phyloP scores from a whole-genome alignment of 176 grass and related monocot genomes.

The Olyra latifolia region DNA sequence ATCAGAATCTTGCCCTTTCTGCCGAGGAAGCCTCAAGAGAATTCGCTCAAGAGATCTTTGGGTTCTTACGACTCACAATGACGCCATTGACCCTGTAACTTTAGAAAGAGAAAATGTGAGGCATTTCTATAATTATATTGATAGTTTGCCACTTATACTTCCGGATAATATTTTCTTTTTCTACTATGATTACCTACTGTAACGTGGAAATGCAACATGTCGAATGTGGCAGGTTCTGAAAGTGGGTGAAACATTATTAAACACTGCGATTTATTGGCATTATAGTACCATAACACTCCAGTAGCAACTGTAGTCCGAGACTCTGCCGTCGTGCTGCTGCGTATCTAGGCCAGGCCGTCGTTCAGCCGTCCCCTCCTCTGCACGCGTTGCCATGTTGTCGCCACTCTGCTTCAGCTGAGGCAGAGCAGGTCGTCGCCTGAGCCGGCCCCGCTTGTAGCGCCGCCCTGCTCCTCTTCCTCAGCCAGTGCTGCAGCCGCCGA shows the following conservation, averaged over 20 bases:
- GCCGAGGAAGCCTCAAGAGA: conserved; percentile 61
- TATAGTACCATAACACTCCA: conserved; percentile 1
- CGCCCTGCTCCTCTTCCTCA: too few relatives aligned
- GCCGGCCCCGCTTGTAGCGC: too few relatives aligned
- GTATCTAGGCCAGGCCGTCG: too few relatives aligned
- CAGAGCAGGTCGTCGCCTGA: too few relatives aligned
- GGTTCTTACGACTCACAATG: conserved; percentile 58
- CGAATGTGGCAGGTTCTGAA: conserved; percentile 24
- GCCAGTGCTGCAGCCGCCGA: too few relatives aligned
- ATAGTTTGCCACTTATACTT: conserved; percentile 58
- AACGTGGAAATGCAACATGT: neutral
- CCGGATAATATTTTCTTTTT: conserved; percentile 64
- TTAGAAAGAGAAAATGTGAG: conserved; percentile 53
- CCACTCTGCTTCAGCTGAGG: too few relatives aligned
- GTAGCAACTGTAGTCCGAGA: conserved; percentile 15
- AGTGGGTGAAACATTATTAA: conserved; percentile 7
- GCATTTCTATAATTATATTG: conserved; percentile 60
- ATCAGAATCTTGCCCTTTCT: conserved; percentile 68
- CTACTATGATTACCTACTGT: conserved; percentile 60
- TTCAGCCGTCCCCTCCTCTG: too few relatives aligned
- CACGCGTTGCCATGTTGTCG: too few relatives aligned
- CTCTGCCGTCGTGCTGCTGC: too few relatives aligned
- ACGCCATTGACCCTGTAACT: conserved; percentile 49
- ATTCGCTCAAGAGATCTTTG: conserved; percentile 63
- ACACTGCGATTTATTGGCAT: neutral